Base-by-base conservation (phyloP, 2,329 filamentous ascomycete species). In the Claviceps fusiformis region DNA sequence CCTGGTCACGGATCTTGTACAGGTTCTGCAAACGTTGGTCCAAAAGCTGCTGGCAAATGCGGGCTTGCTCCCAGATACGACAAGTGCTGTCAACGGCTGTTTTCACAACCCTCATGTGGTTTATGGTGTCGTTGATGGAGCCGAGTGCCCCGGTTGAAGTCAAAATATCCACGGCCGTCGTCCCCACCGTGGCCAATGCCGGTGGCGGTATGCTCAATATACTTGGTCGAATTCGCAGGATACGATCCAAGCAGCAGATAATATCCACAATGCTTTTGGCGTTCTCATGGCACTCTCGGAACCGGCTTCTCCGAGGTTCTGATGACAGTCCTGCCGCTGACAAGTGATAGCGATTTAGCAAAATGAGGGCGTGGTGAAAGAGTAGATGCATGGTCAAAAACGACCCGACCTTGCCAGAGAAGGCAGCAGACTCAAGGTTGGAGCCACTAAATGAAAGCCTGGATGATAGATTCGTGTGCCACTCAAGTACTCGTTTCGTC, bases 311-410 rank as follows among this genome's bases (percentile, higher is more conserved):
- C 13, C 76, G 65, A 35, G 70, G 63, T 2, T 74, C 69, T 0
- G 67, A 59, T 3, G 70, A 68, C 3, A 80, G 65, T 39, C 67
- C 68, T 11, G 56, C 59, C 6, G 60, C 62, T 13, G 71, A 68
- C 10, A 74, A 72, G 13, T 75, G 75, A 61, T 85, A 79, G 44
- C 86, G 78, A 61, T 85, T 83, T 35, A 87, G 71, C 59, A 82
- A 82, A 67, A 87, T 78, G 61, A 81, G 68, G 0, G 81, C 75
- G 50, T 80, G 76, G 63, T 85, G 78, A 64, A 85, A 85, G n/a
- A 87, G 70, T 33, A 85, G 71, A 65, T 88, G 84, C 66, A 86
- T 78, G 1, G 77, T 79, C 54, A 86, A 69, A 62, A 83, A 84
- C 0, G 76, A 75, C 5, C 81, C 81, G 1, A 77, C 71, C 59